A percentile compares a stretch with the other conserved stretches of the same genome.
Evolutionary conservation across 768 basidiomycete genomes (phyloP).

Genomic region (Termitomyces sp.): DNA sequence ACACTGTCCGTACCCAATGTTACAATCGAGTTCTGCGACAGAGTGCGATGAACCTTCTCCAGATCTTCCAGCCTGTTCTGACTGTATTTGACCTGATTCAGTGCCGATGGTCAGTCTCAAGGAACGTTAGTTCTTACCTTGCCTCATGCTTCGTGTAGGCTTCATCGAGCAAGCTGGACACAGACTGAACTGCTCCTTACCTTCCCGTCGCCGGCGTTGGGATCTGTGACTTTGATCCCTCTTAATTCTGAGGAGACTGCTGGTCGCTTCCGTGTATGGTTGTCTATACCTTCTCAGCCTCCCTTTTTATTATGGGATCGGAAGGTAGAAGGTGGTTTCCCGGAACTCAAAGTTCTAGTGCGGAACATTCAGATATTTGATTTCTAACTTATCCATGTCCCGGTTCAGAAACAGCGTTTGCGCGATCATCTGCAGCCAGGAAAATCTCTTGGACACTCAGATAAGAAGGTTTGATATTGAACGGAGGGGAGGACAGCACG

Average conservation of each 20-base stretch:
- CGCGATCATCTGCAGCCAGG: conserved; percentile 80
- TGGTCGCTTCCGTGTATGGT: conserved; percentile 90
- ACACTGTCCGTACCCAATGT: conserved; percentile 43
- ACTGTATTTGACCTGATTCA: conserved; percentile 18
- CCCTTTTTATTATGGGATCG: conserved; percentile 78
- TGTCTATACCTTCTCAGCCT: conserved; percentile 34
- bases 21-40: conserved; percentile 90
- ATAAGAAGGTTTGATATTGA: conserved; percentile 35
- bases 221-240: conserved; percentile 66
- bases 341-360: conserved; percentile 82
- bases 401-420: conserved; percentile 76
- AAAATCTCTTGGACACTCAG: conserved; percentile 84
- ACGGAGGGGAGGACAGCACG: not conserved
- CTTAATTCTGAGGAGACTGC: conserved; percentile 76
- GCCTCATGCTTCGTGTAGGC: conserved; percentile 40
- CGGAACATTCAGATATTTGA: not conserved
- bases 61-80: not conserved
- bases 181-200: conserved; percentile 90
- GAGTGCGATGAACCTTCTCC: conserved; percentile 50
- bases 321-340: conserved; percentile 88
- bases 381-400: not conserved
- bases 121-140: not conserved
- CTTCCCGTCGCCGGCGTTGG: conserved; percentile 74
- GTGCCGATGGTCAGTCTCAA: conserved; percentile 72
- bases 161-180: conserved; percentile 91